Base-by-base conservation (phyloP, 2,329 filamentous ascomycete genomes). In the Parastagonospora nodorum region DNA sequence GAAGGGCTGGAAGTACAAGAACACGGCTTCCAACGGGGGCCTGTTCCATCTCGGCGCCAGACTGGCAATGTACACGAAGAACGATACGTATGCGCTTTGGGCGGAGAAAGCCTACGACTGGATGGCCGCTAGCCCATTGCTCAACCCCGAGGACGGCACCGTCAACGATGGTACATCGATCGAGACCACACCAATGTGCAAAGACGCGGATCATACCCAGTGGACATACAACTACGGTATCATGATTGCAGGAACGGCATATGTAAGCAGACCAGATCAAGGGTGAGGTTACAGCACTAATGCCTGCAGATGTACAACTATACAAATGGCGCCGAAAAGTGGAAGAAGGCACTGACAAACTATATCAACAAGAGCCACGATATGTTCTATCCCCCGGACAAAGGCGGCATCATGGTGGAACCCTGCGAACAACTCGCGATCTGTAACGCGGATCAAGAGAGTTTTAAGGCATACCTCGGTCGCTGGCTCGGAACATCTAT, bases 401-500 rank as follows among this genome's bases (percentile, higher is more conserved):
- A 68, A 41, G 58, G 51, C 49, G 59, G 58, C 33, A 63, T 78
- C 53, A 78, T 82, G 71, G 69, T 66, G 31, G 78, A 72, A 29
- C 57, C 73, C 15, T 80, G 78, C 61, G 78, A 80, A 48, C 63
- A 67, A 1, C 58, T 55, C 15, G 55, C 66, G 16, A 71, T 71
- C 41, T 80, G 77, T 62, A 66, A 80, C 61, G 63, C 68, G 24
- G 77, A 80, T 52, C 76, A 78, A 53, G 69, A 70, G 15, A 75
- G 73, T 37, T 77, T 75, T 64, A 75, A 76, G 65, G 76, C 76
- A n/a, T 78, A 77, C 53, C 67, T 79, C 8, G 64, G 74, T 3
- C 75, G 77, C 51, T 79, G 76, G 74, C 72, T 82, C 73, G 83
- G 82, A 11, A 76, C 79, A 3, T 78, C 83, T 4, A 79, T 78